Evolutionary conservation across 2,329 filamentous ascomycete species (phyloP).

Genomic region (Pseudocercospora fuligena): DNA sequence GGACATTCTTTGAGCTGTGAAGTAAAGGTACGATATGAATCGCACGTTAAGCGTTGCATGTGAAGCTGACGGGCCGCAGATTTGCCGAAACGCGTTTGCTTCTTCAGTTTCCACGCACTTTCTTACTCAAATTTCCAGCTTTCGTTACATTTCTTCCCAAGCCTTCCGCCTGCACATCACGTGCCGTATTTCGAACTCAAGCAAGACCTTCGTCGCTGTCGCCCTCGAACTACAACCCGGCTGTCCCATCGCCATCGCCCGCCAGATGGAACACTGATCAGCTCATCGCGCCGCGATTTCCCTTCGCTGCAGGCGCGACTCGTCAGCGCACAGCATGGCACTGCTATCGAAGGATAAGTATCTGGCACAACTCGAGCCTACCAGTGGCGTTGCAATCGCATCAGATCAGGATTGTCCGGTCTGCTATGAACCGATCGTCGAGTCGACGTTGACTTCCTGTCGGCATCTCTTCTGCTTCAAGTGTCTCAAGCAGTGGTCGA

Average conservation of each 20-base stretch:
- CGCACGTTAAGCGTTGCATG: neutral
- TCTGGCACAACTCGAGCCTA: neutral
- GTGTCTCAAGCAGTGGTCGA: neutral
- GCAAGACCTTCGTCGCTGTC: neutral
- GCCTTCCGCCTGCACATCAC: too few relatives aligned
- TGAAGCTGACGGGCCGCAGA: neutral
- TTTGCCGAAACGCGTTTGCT: neutral
- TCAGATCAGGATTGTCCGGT: neutral
- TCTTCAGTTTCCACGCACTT: neutral
- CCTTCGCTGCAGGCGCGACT: too few relatives aligned
- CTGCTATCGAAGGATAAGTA: neutral
- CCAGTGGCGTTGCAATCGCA: neutral
- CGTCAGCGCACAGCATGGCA: neutral
- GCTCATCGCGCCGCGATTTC: too few relatives aligned
- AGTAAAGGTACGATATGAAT: too few relatives aligned
- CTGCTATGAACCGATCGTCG: neutral
- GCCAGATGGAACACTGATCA: too few relatives aligned
- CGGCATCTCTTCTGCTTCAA: conserved; percentile 7
- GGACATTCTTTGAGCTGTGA: too few relatives aligned
- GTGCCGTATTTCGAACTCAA: neutral
- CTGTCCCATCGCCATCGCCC: too few relatives aligned
- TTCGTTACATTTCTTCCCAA: too few relatives aligned
- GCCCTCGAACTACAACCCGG: neutral
- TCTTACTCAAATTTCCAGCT: too few relatives aligned
- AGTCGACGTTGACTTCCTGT: neutral